Base-by-base conservation (phyloP, 2,329 filamentous ascomycete genomes). In the Apiospora phragmitis region DNA sequence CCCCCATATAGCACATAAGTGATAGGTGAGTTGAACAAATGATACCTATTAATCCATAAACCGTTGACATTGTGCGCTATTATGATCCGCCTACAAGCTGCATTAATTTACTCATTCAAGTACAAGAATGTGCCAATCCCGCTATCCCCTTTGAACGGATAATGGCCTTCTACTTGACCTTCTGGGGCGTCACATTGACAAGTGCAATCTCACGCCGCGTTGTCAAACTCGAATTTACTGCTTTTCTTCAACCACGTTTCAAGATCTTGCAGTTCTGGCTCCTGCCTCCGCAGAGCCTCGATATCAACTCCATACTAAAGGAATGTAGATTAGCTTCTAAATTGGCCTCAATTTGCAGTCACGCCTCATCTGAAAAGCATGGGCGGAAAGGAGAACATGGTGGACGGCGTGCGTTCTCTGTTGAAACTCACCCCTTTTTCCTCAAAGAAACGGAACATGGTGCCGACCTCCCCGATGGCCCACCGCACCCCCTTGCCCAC, bases 401-500 rank as follows among this genome's bases (percentile, higher is more conserved):
- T n/a, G n/a, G n/a, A n/a, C n/a, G n/a, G 9, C 45, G 21, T 6
- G 18, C 8, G n/a, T 59, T 32, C 6, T 21, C 29, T 21, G 29
- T 29, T 4, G 38, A 41, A 16, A 59, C 55, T 62, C 38, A 62
- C 55, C 55, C 82, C 83, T n/a, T 79, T 75, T 16, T 73, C 73
- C 72, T 81, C 79, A 51, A 84, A 83, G 70, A 78, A 84, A 16
- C 49, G 38, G 65, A 83, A 82, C 81, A 83, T 84, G 6, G 55
- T 71, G 6, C 78, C 76, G 3, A 83, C 65, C 8, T 82, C 78
- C 16, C 72, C 71, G 3, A 79, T 70, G 3, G 72, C 71, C 74
- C 76, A 78, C 69, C 82, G 71, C 66, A 79, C 29, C 1, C 74
- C 73, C 70, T 72, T 76, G 2, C 78, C 81, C 0, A 82, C 51